A percentile compares a stretch with the other conserved stretches of the same genome.
phyloP scores from a whole-genome alignment of 495 filamentous ascomycete species.

The Cenococcum geophilum region DNA sequence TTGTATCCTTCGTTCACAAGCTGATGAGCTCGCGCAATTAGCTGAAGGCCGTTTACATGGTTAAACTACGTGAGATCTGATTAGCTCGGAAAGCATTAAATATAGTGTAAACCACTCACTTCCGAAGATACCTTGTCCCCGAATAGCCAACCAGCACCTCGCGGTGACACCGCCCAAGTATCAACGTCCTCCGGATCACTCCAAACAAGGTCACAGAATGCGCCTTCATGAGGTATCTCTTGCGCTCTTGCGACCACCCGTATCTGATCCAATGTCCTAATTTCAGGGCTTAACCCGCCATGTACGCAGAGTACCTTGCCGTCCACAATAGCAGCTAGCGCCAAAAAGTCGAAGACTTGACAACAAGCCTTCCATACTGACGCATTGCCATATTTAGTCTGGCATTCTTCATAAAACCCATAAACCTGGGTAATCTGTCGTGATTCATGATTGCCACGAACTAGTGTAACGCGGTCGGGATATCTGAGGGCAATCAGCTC shows the following conservation, averaged over 20 bases:
- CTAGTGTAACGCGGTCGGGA: constrained; percentile 88
- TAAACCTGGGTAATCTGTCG: constrained; percentile 98
- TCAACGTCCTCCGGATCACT: constrained; percentile 97
- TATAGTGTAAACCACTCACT: constrained; percentile 26
- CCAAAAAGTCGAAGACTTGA: constrained; percentile 97
- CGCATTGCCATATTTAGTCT: constrained; percentile 95
- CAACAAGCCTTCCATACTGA: constrained; percentile 99
- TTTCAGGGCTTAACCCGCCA: constrained; percentile 93
- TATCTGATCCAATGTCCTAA: constrained; percentile 91
- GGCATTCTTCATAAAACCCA: constrained; percentile 97
- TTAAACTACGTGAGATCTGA: constrained; percentile 56
- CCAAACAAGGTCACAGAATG: constrained; percentile 98
- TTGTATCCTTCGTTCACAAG: constrained; percentile 98
- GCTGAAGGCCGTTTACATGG: constrained; percentile 89
- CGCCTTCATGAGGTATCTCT: constrained; percentile 96
- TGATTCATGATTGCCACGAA: constrained; percentile 96
- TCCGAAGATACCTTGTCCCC: constrained; percentile 96
- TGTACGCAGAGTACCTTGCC: constrained; percentile 96
- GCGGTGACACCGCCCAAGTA: constrained; percentile 92
- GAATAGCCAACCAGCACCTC: constrained; percentile 95
- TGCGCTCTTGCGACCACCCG: constrained; percentile 95
- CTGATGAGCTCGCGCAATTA: constrained; percentile 94
- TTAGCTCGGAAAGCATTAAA: neutral
- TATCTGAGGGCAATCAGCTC: constrained; percentile 52
- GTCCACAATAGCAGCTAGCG: constrained; percentile 92